A percentile compares a stretch with the other conserved stretches of the same genome.
These are phyloP conservation scores for Rubroboletus satanas DNA, from an alignment of 768 basidiomycete species.

Conservation along the genomic window DNA sequence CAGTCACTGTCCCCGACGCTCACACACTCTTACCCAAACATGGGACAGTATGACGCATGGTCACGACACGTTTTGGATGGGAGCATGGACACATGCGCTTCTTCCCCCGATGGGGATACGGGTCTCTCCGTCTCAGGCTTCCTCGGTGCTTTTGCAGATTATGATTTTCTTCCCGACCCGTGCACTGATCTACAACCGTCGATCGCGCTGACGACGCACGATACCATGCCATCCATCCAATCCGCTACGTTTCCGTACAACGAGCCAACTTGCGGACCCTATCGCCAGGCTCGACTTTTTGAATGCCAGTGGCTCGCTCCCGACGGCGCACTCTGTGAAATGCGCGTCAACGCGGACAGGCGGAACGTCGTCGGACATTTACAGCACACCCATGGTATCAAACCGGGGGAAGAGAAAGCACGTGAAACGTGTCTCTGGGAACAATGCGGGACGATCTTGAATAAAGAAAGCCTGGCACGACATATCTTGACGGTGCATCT, in stretches of 20 bases:
- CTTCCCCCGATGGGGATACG: background rate
- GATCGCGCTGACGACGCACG: background rate
- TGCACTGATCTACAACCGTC: background rate
- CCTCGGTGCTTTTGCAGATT: background rate
- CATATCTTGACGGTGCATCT: conserved; percentile 28
- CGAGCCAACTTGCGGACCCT: background rate
- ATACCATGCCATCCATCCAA: background rate
- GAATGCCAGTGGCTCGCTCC: conserved; percentile 13
- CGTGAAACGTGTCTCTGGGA: conserved; percentile 19
- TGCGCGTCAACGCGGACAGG: conserved; percentile 1
- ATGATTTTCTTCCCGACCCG: background rate
- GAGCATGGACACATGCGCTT: background rate
- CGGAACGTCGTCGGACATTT: conserved; percentile 18
- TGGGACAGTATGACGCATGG: background rate
- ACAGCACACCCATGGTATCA: conserved; percentile 10
- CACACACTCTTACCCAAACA: background rate
- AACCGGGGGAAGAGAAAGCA: conserved; percentile 16
- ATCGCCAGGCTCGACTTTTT: background rate
- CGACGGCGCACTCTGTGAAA: conserved; percentile 4
- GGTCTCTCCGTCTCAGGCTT: background rate
- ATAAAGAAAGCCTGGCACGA: conserved; percentile 28
- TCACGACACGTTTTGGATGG: background rate
- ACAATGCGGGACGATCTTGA: conserved; percentile 15
- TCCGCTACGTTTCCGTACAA: background rate
- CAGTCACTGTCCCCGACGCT: background rate